phyloP scores from a whole-genome alignment of 2,329 filamentous ascomycete species.

The Phialophora tarda region DNA sequence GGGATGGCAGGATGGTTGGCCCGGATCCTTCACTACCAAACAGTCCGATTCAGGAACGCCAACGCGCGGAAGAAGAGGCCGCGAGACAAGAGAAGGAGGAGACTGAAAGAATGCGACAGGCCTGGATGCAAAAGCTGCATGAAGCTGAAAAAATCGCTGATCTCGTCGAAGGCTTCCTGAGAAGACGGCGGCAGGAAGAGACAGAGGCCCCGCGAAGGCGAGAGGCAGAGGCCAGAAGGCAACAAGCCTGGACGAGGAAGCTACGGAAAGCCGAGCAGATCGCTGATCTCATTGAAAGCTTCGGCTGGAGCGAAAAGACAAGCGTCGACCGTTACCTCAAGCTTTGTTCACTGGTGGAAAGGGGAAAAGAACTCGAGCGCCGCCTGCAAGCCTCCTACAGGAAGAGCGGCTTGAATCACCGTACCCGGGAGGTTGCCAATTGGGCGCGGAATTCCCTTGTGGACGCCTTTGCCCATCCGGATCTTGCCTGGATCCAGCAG shows the following conservation, averaged over 20 bases:
- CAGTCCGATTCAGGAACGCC: slow-evolving; percentile 12
- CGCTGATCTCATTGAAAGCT: background rate
- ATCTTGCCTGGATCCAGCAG: slow-evolving; percentile 5
- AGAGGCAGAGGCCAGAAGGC: background rate
- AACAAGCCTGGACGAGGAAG: background rate
- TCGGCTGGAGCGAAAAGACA: slow-evolving; percentile 8
- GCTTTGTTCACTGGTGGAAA: background rate
- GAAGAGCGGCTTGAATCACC: slow-evolving; percentile 1
- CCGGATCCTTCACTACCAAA: slow-evolving; percentile 10
- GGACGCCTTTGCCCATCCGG: background rate
- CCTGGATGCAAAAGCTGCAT: background rate
- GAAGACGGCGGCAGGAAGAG: background rate
- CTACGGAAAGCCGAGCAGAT: background rate
- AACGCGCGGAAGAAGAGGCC: slow-evolving; percentile 1
- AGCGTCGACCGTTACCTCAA: slow-evolving; percentile 11
- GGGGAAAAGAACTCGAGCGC: slow-evolving; percentile 9
- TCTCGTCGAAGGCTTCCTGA: background rate
- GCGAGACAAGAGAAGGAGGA: background rate
- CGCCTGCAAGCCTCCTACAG: background rate
- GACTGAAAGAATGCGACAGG: background rate
- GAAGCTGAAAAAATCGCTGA: background rate
- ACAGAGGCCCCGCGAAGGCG: background rate
- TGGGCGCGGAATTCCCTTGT: background rate
- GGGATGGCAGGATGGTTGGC: background rate
- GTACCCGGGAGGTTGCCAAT: slow-evolving; percentile 12